Conservation (phyloP, 2,329 filamentous ascomycete species). For the Phialemoniopsis sp. region DNA sequence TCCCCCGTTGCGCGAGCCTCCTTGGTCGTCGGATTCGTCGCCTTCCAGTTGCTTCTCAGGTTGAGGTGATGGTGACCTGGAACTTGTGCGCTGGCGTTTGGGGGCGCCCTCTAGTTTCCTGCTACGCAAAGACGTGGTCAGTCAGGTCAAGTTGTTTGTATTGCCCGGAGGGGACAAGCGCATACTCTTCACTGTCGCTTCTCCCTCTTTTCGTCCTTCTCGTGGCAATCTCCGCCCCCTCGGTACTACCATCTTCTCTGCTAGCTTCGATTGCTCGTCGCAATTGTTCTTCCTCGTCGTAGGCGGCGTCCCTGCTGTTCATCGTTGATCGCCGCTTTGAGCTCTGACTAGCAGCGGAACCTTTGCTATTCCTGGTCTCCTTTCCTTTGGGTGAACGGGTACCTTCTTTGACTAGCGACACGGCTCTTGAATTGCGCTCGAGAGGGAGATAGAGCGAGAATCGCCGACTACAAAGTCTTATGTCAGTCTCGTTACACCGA, state of each 20-base stretch:
- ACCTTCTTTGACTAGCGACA: slow-evolving; percentile 61
- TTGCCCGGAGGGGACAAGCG: neutral
- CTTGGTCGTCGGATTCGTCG: slow-evolving; percentile 71
- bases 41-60: slow-evolving; percentile 42
- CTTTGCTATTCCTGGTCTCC: slow-evolving; percentile 52
- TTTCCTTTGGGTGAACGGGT: slow-evolving; percentile 48
- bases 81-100: slow-evolving; percentile 82
- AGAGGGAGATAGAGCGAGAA: slow-evolving; percentile 64
- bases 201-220: slow-evolving; percentile 77
- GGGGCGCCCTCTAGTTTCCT: slow-evolving; percentile 62
- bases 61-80: slow-evolving; percentile 63
- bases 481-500: too few species aligned
- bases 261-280: slow-evolving; percentile 91
- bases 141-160: slow-evolving; percentile 9
- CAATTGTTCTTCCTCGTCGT: slow-evolving; percentile 89
- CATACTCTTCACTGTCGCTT: slow-evolving; percentile 88
- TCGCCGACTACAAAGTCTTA: slow-evolving; percentile 47
- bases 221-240: slow-evolving; percentile 46
- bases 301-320: slow-evolving; percentile 93
- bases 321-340: slow-evolving; percentile 91
- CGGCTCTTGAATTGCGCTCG: slow-evolving; percentile 55
- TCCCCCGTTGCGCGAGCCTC: slow-evolving; percentile 41
- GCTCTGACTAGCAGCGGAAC: slow-evolving; percentile 46
- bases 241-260: slow-evolving; percentile 68
- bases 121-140: slow-evolving; percentile 14